Percentiles rank a stretch among this genome's conserved stretches.
Conservation (phyloP, 129 eudicot genomes). For the Tagetes patula region DNA sequence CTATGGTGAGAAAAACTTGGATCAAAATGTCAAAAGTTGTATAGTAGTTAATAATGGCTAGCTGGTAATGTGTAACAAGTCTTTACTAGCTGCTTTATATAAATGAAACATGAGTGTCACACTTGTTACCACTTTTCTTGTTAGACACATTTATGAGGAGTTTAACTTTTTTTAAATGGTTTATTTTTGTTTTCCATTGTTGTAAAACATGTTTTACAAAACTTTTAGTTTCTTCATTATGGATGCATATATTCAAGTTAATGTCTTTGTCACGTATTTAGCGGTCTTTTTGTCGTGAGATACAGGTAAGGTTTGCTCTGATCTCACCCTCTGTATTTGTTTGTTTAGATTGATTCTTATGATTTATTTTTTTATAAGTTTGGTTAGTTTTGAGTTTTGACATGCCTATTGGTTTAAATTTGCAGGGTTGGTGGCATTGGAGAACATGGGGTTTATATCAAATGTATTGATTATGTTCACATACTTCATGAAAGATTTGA, state of each 20-base stretch:
- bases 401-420: not conserved
- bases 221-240: too few relatives aligned
- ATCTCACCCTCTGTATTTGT: too few relatives aligned
- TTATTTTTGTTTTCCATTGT: not conserved
- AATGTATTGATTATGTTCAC: constrained; percentile 59
- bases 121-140: not conserved
- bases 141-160: too few relatives aligned
- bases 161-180: too few relatives aligned
- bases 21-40: not conserved
- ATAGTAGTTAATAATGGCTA: not conserved
- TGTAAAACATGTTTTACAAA: not conserved
- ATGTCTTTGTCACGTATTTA: too few relatives aligned
- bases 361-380: too few relatives aligned
- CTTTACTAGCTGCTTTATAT: not conserved
- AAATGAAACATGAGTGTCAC: not conserved
- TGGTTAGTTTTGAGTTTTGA: not conserved
- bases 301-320: too few relatives aligned
- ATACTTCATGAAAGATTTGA: constrained; percentile 49
- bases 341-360: not conserved
- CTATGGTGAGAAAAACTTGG: constrained; percentile 37
- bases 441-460: constrained; percentile 70
- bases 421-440: constrained; percentile 59
- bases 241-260: too few relatives aligned
- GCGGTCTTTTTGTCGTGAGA: too few relatives aligned
- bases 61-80: not conserved